Percentiles rank a stretch among this genome's conserved stretches.
Conservation (phyloP, 2,329 filamentous ascomycete species). For the Colletotrichum kahawae region DNA sequence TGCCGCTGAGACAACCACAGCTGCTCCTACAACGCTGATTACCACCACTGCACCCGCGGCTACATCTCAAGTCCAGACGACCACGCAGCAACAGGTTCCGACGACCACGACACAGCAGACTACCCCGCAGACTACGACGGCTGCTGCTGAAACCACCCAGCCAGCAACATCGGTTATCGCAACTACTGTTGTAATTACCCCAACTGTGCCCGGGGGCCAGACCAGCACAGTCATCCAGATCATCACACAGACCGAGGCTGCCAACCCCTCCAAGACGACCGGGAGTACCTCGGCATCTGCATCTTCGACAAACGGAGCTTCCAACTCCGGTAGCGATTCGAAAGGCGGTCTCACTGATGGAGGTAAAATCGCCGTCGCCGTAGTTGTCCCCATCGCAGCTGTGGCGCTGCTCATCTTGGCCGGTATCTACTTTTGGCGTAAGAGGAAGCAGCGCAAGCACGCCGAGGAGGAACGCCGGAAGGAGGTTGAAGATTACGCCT, state of each 20-base stretch:
- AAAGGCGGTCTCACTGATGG: conserved; percentile 59
- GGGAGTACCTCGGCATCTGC: conserved; percentile 30
- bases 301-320: conserved; percentile 31
- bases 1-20: conserved; percentile 2
- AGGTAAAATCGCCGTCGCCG: conserved; percentile 87
- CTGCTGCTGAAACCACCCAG: not conserved
- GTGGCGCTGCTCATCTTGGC: conserved; percentile 81
- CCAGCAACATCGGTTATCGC: not conserved
- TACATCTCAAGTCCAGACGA: not conserved
- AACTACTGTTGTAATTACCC: conserved; percentile 13
- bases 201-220: conserved; percentile 15
- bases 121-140: not conserved
- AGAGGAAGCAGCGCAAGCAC: conserved; percentile 82
- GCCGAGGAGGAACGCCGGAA: conserved; percentile 89
- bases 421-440: conserved; percentile 85
- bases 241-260: conserved; percentile 25
- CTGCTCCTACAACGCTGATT: conserved; percentile 18
- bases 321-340: conserved; percentile 29
- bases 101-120: not conserved
- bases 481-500: conserved; percentile 96
- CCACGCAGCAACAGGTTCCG: conserved; percentile 13
- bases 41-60: conserved; percentile 22
- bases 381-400: conserved; percentile 89
- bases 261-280: not conserved
- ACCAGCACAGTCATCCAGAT: conserved; percentile 27